Percentiles rank a stretch among this genome's conserved stretches.
Evolutionary conservation across 2,329 filamentous ascomycete genomes (phyloP).

Genomic region (Alternaria sp.): DNA sequence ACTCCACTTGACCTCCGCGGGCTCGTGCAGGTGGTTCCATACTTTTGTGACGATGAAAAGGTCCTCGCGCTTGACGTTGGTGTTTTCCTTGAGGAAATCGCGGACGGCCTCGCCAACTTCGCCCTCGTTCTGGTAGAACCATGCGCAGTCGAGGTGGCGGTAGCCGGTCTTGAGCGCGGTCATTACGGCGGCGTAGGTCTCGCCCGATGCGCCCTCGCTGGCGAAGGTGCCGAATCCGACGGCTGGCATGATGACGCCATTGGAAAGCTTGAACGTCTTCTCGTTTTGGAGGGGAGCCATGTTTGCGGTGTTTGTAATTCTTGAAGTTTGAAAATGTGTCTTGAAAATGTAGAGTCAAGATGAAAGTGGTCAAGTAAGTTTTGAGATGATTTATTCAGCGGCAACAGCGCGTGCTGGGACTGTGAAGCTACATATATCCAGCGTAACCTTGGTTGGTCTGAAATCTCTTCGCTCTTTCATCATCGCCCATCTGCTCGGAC

Average conservation of each 20-base stretch:
- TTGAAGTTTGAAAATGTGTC: not conserved
- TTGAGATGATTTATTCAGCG: not conserved
- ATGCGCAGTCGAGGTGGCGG: conserved; percentile 71
- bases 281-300: conserved; percentile 41
- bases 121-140: conserved; percentile 74
- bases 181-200: conserved; percentile 63
- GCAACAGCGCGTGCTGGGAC: conserved; percentile 4
- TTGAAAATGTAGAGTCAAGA: not conserved
- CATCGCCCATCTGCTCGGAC: conserved; percentile 11
- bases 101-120: conserved; percentile 71
- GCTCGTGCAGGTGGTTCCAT: conserved; percentile 61
- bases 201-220: conserved; percentile 67
- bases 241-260: conserved; percentile 68
- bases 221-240: conserved; percentile 77
- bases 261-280: conserved; percentile 60
- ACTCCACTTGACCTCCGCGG: conserved; percentile 66
- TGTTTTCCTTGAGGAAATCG: conserved; percentile 62
- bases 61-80: conserved; percentile 62
- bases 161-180: conserved; percentile 66
- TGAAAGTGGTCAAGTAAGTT: not conserved
- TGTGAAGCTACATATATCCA: conserved; percentile 9
- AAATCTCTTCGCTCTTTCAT: conserved; percentile 20
- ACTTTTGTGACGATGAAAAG: conserved; percentile 80
- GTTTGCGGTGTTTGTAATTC: conserved; percentile 11
- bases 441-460: not conserved